Evolutionary conservation across 306 rosid species (phyloP), one percentile per base, ranked within the genome.

Genomic region (Lupinus albus): DNA sequence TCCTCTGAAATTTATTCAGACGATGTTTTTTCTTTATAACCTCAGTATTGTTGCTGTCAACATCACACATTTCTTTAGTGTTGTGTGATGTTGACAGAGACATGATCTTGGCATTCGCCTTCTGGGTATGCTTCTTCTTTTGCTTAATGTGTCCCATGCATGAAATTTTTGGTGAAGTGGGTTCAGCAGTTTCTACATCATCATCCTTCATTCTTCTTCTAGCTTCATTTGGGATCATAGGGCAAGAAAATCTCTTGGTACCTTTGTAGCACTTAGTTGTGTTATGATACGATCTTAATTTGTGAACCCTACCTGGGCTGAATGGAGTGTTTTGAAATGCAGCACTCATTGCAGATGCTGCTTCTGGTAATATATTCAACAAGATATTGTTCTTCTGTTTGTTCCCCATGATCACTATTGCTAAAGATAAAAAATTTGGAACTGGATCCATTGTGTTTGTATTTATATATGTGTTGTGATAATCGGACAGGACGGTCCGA

Each of bases 121-220:
- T 84, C 14, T 72, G 76, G 13, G 71, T 67, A 52, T 83, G 74
- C 46, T 82, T 86, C 65, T 90, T 89, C 89, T 82, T 90, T 67
- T 80, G 89, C 82, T 88, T 94, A 86, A 94, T 90, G 79, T 94
- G 97, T 12, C 99, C 99, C 83, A 94, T 88, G 72, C 99, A 94
- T 3, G 99, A 94, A 9, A 94, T 73, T 64, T 88, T 88, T 0
- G 99, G 99, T 1, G 99, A 94, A 25, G 95, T 88, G 11, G 97
- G 99, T 3, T 90, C 95, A 36, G 65, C 85, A 3, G 79, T 50
- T 53, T 71, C 81, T 0, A 59, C 65, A 16, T 83, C 68, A 1
- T 80, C 83, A 11, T 54, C 80, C 17, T 67, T 84, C 0, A 80
- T 30, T 25, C 76, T 83, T 35, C 77, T 64, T 77, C 96, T 79